A percentile compares a stretch with the other conserved stretches of the same genome.
Conservation (phyloP, 768 basidiomycete genomes). For the Pholiota molesta region DNA sequence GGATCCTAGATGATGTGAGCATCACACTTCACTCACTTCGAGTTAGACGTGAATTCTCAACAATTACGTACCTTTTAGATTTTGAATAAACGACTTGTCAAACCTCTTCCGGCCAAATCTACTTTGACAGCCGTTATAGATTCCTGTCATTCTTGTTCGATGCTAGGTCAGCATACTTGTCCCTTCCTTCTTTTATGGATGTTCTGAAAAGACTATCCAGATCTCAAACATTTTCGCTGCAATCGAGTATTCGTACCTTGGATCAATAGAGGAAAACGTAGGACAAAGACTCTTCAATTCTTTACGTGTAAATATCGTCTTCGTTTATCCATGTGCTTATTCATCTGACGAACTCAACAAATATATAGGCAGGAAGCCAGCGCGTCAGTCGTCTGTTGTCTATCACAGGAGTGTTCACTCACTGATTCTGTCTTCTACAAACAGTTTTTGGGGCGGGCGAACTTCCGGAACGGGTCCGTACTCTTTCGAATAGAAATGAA, state of each 20-base stretch:
- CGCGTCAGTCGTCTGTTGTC: background rate
- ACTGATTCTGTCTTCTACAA: background rate
- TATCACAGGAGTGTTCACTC: background rate
- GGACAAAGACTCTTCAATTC: background rate
- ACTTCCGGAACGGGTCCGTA: background rate
- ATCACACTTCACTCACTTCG: background rate
- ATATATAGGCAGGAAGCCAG: background rate
- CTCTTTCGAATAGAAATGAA: background rate
- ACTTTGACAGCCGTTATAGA: conserved; percentile 3
- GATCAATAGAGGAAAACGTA: conserved; percentile 1
- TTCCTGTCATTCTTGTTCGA: conserved; percentile 4
- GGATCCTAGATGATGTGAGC: conserved; percentile 7
- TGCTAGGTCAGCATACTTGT: background rate
- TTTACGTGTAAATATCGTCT: background rate
- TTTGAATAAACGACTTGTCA: background rate
- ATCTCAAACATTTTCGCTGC: conserved; percentile 4
- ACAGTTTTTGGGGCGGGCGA: background rate
- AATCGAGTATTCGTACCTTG: conserved; percentile 7
- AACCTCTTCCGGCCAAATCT: background rate
- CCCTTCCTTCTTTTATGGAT: background rate
- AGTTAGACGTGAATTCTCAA: background rate
- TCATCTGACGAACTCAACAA: background rate
- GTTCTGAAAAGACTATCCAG: background rate
- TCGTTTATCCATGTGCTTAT: background rate
- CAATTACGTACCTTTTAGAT: background rate